Conservation (phyloP, 495 filamentous ascomycete genomes). For the Xylaria nigripes region DNA sequence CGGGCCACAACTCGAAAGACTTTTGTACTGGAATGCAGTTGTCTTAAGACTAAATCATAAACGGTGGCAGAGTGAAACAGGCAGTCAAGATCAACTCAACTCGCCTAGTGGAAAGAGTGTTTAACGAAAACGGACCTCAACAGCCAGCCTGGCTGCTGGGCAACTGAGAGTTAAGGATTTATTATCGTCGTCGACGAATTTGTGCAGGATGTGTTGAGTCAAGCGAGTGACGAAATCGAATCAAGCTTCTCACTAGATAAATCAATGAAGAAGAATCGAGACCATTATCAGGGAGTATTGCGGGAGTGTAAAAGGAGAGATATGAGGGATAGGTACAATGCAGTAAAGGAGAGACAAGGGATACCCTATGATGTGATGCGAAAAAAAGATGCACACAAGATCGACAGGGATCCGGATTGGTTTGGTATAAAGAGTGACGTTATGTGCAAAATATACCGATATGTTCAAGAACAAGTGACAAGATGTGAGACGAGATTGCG, state of each 20-base stretch:
- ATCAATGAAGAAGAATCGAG: neutral
- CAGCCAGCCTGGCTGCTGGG: slow-evolving; percentile 25
- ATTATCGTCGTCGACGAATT: neutral
- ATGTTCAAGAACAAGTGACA: neutral
- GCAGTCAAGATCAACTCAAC: slow-evolving; percentile 22
- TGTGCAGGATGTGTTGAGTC: neutral
- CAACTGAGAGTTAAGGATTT: neutral
- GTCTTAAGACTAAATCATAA: neutral
- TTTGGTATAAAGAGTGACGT: slow-evolving; percentile 7
- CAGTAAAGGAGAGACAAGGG: slow-evolving; percentile 6
- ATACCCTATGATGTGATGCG: neutral
- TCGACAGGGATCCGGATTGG: neutral
- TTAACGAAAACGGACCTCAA: slow-evolving; percentile 12
- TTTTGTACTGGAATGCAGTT: slow-evolving; percentile 1
- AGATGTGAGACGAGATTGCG: neutral
- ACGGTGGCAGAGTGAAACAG: neutral
- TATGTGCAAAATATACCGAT: neutral
- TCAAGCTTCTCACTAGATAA: neutral
- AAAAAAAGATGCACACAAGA: neutral
- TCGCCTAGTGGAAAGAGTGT: slow-evolving; percentile 13
- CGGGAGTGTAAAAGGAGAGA: neutral
- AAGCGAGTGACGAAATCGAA: neutral
- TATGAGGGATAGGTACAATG: neutral
- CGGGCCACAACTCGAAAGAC: neutral
- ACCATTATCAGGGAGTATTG: neutral